Base-by-base conservation (phyloP, 352 stramenopile genomes). In the Phytophthora agathidicida region DNA sequence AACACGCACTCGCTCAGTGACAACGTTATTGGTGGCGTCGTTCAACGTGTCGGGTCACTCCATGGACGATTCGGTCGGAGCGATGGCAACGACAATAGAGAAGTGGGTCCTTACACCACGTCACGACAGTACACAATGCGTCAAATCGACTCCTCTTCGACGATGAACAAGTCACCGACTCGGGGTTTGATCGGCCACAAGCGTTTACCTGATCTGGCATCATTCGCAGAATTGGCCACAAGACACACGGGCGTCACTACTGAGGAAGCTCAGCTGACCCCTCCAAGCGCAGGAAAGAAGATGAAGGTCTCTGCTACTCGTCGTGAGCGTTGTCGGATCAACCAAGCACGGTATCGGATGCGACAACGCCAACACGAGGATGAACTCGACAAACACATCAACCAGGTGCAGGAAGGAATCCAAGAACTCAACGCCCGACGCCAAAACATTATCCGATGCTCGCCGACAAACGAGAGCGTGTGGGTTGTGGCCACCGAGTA, bases 401-500 rank as follows among this genome's bases (percentile, higher is more conserved):
- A n/a, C 7, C 3, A 53, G 4, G n/a, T 53, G 4, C 19, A 27
- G 8, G 23, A 53, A 24, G 17, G 49, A 8, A 47, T 62, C 19
- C 37, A 48, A 10, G 45, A 54, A 2, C 32, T 62, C 1, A 33
- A 54, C 42, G n/a, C 30, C 1, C 39, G 55, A 20, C 24, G 20
- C 5, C 42, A 62, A 19, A 31, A 35, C 8, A 26, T 62, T 22
- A 8, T 48, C 7, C 23, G 42, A 1, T 36, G 16, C n/a, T 6
- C 23, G 1, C 42, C 42, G 7, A 55, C 42, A 13, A 33, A 62
- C 20, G 35, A 47, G 27, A 62, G 24, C 10, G 26, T 54, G 2
- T 62, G 53, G 53, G 38, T 39, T 22, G 53, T 55, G n/a, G 53
- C 53, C 3, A 35, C 41, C 3, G 41, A 62, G 43, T 62, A 55